Percentiles rank a stretch among this genome's conserved stretches.
phyloP scores from a whole-genome alignment of 106 monocot species.

The Allium sativum region DNA sequence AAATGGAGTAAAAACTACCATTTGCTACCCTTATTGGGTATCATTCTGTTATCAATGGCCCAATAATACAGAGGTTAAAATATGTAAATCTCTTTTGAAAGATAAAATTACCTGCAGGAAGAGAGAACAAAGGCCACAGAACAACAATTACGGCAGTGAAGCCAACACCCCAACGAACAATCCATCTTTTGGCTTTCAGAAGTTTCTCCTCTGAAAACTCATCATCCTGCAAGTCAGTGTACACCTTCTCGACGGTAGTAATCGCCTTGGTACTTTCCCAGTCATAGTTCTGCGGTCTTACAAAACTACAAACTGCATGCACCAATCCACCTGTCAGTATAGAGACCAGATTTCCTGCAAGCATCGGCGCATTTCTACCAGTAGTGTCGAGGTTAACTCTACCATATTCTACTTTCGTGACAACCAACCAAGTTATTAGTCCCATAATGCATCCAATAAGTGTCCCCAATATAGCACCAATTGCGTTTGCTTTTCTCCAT shows the following conservation, averaged over 20 bases:
- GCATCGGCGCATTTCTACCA: slow-evolving; percentile 91
- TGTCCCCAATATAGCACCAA: slow-evolving; percentile 67
- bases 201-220: slow-evolving; percentile 90
- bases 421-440: slow-evolving; percentile 65
- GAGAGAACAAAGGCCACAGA: too few relatives aligned
- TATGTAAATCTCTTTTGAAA: too few relatives aligned
- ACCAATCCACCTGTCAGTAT: slow-evolving; percentile 65
- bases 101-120: too few relatives aligned
- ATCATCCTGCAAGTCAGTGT: slow-evolving; percentile 37
- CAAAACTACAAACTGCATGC: slow-evolving; percentile 59
- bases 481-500: slow-evolving; percentile 83
- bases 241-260: slow-evolving; percentile 60
- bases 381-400: slow-evolving; percentile 79
- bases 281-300: slow-evolving; percentile 78
- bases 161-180: too few relatives aligned
- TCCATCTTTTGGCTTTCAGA: slow-evolving; percentile 67
- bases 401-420: slow-evolving; percentile 66
- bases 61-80: too few relatives aligned
- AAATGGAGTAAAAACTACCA: too few relatives aligned
- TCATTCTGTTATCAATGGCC: too few relatives aligned
- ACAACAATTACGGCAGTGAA: too few relatives aligned
- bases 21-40: too few relatives aligned
- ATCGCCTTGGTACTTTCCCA: slow-evolving; percentile 81
- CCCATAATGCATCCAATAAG: slow-evolving; percentile 64
- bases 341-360: slow-evolving; percentile 92